These are phyloP conservation scores for Lactarius hatsudake DNA, from an alignment of 768 basidiomycete species.

Conservation along the genomic window DNA sequence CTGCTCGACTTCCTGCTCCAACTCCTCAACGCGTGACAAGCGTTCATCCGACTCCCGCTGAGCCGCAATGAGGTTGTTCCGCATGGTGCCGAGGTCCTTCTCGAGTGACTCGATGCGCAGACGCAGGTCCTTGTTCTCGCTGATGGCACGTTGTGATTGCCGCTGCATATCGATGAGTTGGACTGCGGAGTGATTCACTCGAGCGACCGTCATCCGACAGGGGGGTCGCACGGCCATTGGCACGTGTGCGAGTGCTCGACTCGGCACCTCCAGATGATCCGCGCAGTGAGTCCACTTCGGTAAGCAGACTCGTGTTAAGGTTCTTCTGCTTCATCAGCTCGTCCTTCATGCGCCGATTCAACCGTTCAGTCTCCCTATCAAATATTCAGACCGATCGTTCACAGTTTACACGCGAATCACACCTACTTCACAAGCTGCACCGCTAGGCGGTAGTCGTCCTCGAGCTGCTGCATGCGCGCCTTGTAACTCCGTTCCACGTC, in stretches of 20 bases:
- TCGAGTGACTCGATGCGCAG: slow-evolving; percentile 70
- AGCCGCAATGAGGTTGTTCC: slow-evolving; percentile 64
- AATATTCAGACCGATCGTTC: slow-evolving; percentile 24
- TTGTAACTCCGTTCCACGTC: slow-evolving; percentile 79
- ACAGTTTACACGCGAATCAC: slow-evolving; percentile 27
- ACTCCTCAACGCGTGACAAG: slow-evolving; percentile 69
- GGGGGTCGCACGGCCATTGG: slow-evolving; percentile 79
- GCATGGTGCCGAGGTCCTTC: slow-evolving; percentile 67
- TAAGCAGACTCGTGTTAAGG: slow-evolving; percentile 72
- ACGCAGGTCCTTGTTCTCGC: slow-evolving; percentile 75
- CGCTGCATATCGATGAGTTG: slow-evolving; percentile 79
- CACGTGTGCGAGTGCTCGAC: slow-evolving; percentile 46
- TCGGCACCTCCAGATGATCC: slow-evolving; percentile 52
- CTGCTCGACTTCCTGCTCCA: slow-evolving; percentile 76
- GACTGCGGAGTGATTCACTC: slow-evolving; percentile 56
- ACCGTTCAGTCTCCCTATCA: slow-evolving; percentile 90
- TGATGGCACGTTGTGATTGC: slow-evolving; percentile 65
- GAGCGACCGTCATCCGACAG: slow-evolving; percentile 61
- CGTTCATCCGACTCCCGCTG: slow-evolving; percentile 81
- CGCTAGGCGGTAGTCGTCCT: slow-evolving; percentile 93
- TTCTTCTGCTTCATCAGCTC: slow-evolving; percentile 90
- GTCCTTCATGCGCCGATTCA: slow-evolving; percentile 95
- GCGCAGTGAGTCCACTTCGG: slow-evolving; percentile 75
- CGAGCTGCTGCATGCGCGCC: slow-evolving; percentile 80
- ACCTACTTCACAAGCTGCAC: slow-evolving; percentile 96